Conservation (phyloP, 2,329 filamentous ascomycete species). For the Colletotrichum sp. region DNA sequence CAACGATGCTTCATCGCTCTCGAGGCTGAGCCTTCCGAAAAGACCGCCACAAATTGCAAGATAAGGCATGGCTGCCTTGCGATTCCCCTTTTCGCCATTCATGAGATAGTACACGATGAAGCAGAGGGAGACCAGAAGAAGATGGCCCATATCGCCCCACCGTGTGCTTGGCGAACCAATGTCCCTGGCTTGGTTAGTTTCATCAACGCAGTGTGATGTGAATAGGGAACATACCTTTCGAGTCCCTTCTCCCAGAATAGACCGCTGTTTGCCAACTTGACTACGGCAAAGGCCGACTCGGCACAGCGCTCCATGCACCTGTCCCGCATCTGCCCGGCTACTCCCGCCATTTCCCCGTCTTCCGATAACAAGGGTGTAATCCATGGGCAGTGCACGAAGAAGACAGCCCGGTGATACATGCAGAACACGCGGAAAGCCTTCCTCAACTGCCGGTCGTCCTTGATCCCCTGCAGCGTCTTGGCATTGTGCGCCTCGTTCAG, state of each 20-base stretch:
- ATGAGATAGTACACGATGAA: slow-evolving; percentile 12
- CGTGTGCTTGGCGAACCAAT: neutral
- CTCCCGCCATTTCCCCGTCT: neutral
- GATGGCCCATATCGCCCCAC: slow-evolving; percentile 11
- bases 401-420: slow-evolving; percentile 8
- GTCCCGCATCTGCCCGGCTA: neutral
- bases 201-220: too few relatives aligned
- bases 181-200: neutral
- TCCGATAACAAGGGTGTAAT: neutral
- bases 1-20: neutral
- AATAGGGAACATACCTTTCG: neutral
- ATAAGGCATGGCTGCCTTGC: slow-evolving; percentile 6
- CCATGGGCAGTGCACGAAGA: slow-evolving; percentile 11
- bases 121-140: slow-evolving; percentile 12
- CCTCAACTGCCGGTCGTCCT: neutral
- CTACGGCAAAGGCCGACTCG: slow-evolving; percentile 6
- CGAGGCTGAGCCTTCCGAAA: neutral
- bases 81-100: neutral
- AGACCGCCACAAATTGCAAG: slow-evolving; percentile 6
- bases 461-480: neutral
- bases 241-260: slow-evolving; percentile 8
- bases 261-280: slow-evolving; percentile 7
- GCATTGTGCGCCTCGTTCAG: neutral
- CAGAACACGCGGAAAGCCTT: slow-evolving; percentile 9
- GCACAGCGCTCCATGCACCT: neutral